Evolutionary conservation across 1,284 basidiomycete species (phyloP), one percentile per base, ranked within the genome.

Genomic region (Trichosporon sp.): DNA sequence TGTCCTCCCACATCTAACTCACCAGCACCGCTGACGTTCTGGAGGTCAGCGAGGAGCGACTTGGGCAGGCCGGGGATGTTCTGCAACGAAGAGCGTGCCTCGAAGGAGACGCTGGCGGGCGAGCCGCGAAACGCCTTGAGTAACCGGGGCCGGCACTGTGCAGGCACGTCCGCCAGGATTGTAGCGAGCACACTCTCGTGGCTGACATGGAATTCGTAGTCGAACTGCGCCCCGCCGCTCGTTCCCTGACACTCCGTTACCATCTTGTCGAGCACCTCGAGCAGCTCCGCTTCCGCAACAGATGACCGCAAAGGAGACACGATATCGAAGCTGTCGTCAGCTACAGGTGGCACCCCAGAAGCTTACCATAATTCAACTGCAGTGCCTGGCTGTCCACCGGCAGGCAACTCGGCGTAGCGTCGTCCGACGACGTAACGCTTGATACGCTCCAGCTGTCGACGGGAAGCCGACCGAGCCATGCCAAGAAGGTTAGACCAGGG

Each of bases 381-480:
- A 0, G 77, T 71, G 4, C 70, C 70, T 0, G 83, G 83, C 65
- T 84, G 83, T 0, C 83, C 80, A 9, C 81, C 83, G 8, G 79
- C 70, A 0, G 76, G 71, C 11, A 77, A 71, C 38, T 82, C 78
- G 0, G 73, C 64, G 66, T 89, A 94, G 11, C 89, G 88, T 70
- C 90, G 87, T 34, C 89, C 87, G 35, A 96, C 89, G 81, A 94
- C 91, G 83, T 91, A 97, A 18, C 95, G 87, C 83, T 98, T 98
- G 81, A 97, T 93, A 51, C 95, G 86, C 74, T 88, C 88, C 64
- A 89, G 87, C 62, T 88, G 88, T 15, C 86, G 87, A 68, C 91
- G 86, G 0, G 92, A 92, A 18, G 93, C 93, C 51, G 92, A 85
- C 62, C 94, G 87, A 9, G 95, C 93, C 80, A 98, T 96, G 0